Evolutionary conservation across 352 stramenopile species (phyloP), one percentile per base, ranked within the genome.

Genomic region (Phytophthora macrochlamydospora): DNA sequence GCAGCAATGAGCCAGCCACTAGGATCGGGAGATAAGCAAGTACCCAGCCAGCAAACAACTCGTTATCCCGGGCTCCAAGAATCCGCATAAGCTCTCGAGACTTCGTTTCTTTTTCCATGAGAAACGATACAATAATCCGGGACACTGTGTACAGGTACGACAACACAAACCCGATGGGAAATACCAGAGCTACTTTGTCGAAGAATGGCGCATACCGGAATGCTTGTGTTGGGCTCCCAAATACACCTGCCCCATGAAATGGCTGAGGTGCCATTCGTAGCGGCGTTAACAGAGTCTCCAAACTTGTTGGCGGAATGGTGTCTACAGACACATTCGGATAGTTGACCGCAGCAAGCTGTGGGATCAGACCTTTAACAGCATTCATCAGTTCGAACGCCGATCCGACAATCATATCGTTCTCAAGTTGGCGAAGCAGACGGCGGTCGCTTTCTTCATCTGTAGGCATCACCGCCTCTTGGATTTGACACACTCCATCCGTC

Each of bases 141-240:
- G 92, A 97, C 30, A 98, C 81, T n/a, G 88, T 85, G 69, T 97
- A 98, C 12, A 98, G 52, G 51, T 98, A 98, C 18, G 93, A 93
- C 28, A 98, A 59, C 32, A 98, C 81, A 53, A 98, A 98, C 33
- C 95, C 91, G 12, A 98, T 79, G 0, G 89, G 74, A 38, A 97
- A 95, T 7, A 97, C 78, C 35, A 87, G 62, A 2, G 64, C 59
- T 5, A 97, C 78, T 53, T 93, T 88, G 60, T 76, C 73, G 62
- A 93, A 97, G 65, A 97, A 97, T 35, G 70, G 71, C 2, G 81
- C 75, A 46, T 83, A 87, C 9, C 74, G 73, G 53, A 88, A 94
- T 6, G 63, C 61, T 7, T 78, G 63, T 18, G 78, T 85, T 9
- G 87, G 87, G 48, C 61, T 81, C 57, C 78, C 63, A 30, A 81